A percentile compares a stretch with the other conserved stretches of the same genome.
phyloP scores from a whole-genome alignment of 768 basidiomycete genomes.

The Mrakia hoshinonis region DNA sequence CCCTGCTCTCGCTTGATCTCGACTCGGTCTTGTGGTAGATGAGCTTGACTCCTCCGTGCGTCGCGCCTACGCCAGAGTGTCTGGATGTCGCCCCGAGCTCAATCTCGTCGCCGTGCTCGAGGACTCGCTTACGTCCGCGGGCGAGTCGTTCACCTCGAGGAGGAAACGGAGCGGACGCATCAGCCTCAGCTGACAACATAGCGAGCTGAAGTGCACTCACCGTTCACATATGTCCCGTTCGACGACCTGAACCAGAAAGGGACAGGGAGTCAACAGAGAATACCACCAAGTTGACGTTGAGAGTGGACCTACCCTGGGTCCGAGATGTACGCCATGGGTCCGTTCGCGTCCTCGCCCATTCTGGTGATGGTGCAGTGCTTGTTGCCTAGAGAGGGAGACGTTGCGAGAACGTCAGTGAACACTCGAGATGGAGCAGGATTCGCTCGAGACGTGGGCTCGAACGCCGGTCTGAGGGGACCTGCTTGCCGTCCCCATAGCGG shows the following conservation, averaged over 20 bases:
- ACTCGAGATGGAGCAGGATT: background rate
- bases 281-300: slow-evolving; percentile 43
- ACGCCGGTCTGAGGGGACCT: too few relatives aligned
- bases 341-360: background rate
- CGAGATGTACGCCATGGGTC: slow-evolving; percentile 38
- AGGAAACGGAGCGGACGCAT: background rate
- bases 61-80: background rate
- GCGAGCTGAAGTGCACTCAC: background rate
- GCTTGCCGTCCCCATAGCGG: too few relatives aligned
- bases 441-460: background rate
- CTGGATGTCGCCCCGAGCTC: slow-evolving; percentile 57
- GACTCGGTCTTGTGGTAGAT: background rate
- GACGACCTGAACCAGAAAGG: slow-evolving; percentile 6
- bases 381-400: slow-evolving; percentile 5
- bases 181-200: background rate
- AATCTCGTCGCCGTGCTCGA: slow-evolving; percentile 76
- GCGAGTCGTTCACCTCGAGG: slow-evolving; percentile 59
- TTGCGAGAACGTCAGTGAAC: background rate
- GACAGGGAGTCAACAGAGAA: background rate
- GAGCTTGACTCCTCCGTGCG: slow-evolving; percentile 13
- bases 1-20: background rate
- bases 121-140: slow-evolving; percentile 50
- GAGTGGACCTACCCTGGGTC: slow-evolving; percentile 54
- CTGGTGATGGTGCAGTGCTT: background rate
- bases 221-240: slow-evolving; percentile 25